These are phyloP conservation scores for Aspergillus homomorphus DNA, from an alignment of 495 filamentous ascomycete genomes.

Conservation along the genomic window DNA sequence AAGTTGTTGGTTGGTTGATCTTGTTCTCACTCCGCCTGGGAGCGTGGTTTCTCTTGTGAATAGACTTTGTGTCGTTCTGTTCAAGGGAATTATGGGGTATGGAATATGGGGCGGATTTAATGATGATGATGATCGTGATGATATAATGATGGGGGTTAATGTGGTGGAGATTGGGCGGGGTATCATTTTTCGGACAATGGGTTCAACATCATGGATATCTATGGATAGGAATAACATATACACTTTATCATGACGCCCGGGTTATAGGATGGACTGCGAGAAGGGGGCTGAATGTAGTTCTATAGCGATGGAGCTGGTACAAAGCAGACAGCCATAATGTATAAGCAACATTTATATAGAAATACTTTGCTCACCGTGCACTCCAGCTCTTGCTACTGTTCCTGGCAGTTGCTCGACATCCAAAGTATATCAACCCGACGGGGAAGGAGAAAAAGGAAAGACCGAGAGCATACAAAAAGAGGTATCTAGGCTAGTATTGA, in stretches of 20 bases:
- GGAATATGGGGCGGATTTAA: background rate
- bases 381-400: too few relatives aligned
- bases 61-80: background rate
- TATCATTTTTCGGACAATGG: background rate
- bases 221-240: background rate
- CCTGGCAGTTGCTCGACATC: too few relatives aligned
- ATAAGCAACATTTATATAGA: too few relatives aligned
- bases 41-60: background rate
- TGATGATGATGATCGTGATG: background rate
- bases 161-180: constrained; percentile 1
- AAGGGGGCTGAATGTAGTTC: too few relatives aligned
- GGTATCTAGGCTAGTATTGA: constrained; percentile 7
- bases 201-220: background rate
- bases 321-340: too few relatives aligned
- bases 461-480: background rate
- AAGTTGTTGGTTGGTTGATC: constrained; percentile 10
- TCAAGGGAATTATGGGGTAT: background rate
- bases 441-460: background rate
- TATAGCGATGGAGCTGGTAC: too few relatives aligned
- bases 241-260: too few relatives aligned
- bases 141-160: constrained; percentile 10
- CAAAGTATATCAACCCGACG: background rate
- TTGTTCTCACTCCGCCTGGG: background rate
- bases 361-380: too few relatives aligned
- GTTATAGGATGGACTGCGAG: too few relatives aligned